phyloP scores from a whole-genome alignment of 805 yeast species.

The Starmera caribaea region DNA sequence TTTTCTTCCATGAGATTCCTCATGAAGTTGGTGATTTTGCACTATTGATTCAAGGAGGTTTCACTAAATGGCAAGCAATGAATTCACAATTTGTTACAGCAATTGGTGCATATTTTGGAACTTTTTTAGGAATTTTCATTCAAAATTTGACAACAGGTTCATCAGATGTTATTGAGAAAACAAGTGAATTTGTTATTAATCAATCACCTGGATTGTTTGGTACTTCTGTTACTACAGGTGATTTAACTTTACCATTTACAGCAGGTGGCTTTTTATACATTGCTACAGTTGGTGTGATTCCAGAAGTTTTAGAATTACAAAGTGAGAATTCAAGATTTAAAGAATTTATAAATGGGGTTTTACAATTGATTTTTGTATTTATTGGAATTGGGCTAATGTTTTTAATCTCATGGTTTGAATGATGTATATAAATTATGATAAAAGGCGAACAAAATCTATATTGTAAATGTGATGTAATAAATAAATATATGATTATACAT shows the following conservation, averaged over 20 bases:
- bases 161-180: not conserved
- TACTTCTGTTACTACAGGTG: slow-evolving; percentile 40
- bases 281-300: slow-evolving; percentile 67
- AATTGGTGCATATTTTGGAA: slow-evolving; percentile 55
- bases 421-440: not conserved
- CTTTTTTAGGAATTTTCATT: slow-evolving; percentile 51
- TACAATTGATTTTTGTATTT: slow-evolving; percentile 39
- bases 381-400: slow-evolving; percentile 54
- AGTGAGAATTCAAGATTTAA: slow-evolving; percentile 23
- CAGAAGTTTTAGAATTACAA: slow-evolving; percentile 48
- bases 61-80: slow-evolving; percentile 56
- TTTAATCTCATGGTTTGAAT: slow-evolving; percentile 21
- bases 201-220: slow-evolving; percentile 34
- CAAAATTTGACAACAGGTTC: slow-evolving; percentile 26
- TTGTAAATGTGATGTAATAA: too few species aligned
- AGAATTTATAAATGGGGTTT: slow-evolving; percentile 29
- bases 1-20: slow-evolving; percentile 70
- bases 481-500: too few species aligned
- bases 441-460: not conserved
- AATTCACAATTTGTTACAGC: slow-evolving; percentile 60
- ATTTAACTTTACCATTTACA: slow-evolving; percentile 56
- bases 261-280: slow-evolving; percentile 73
- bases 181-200: not conserved
- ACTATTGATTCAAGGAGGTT: slow-evolving; percentile 57
- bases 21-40: slow-evolving; percentile 81